Base-by-base conservation (phyloP, 1,284 basidiomycete species). In the Malassezia sympodialis region DNA sequence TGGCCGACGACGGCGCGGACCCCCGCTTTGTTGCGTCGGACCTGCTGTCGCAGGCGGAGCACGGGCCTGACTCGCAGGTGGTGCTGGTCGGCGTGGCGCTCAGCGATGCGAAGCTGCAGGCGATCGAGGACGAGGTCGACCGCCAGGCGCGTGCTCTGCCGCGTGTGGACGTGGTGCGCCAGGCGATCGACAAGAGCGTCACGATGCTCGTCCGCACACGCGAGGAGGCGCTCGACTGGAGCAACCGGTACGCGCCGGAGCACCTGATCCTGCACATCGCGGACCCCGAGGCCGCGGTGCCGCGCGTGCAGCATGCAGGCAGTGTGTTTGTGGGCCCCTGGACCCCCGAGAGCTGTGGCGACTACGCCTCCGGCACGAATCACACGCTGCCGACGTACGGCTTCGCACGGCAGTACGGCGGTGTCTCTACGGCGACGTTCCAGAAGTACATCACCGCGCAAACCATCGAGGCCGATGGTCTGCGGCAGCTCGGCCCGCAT, bases 371-470 rank as follows among this genome's bases (percentile, higher is more conserved):
- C 0, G 94, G 94, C 21, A 98, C 94, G 8, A 99, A 99, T 77
- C 94, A 99, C 79, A 96, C 93, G 0, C 80, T 78, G 17, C 76
- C 76, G 39, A 76, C 75, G 23, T 68, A 64, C 17, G 91, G 90
- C 19, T 96, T 91, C 72, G 94, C 94, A 14, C 85, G 90, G 53
- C 91, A 96, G 75, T 98, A 94, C 79, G 91, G 88, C 63, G 94
- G 94, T 15, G 94, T 99, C 65, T 96, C 94, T 77, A 96, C 93
- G 0, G 80, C 84, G 19, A 90, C 90, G 1, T 99, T 98, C 84
- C 90, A 96, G 77, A 99, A 99, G 77, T 87, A 96, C 76, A 96
- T 98, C 71, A 99, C 94, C 6, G 88, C 87, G 8, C 94, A 98
- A 75, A 86, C 90, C 69, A 82, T 98, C 26, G 88, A 89, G 4